Evolutionary conservation across 805 yeast species (phyloP).

Genomic region (Yamadazyma phyllophila): DNA sequence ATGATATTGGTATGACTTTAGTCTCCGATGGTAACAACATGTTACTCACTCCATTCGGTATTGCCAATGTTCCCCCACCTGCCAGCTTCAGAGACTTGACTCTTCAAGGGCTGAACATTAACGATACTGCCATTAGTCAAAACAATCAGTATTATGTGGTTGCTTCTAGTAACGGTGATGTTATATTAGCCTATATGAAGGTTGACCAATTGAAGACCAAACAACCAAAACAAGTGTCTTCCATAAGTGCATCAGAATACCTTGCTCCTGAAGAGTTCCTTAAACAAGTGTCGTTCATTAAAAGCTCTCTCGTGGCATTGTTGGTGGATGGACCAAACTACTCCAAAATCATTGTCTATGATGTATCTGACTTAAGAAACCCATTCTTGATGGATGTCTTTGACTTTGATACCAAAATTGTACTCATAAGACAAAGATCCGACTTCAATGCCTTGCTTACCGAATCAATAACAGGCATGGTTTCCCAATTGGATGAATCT

Average conservation of each 20-base stretch:
- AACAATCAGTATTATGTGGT: conserved; percentile 60
- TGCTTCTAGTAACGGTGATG: conserved; percentile 43
- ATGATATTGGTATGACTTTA: conserved; percentile 73
- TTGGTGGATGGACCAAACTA: conserved; percentile 51
- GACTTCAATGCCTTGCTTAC: conserved; percentile 52
- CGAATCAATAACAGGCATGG: conserved; percentile 63
- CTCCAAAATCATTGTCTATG: conserved; percentile 52
- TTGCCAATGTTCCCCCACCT: conserved; percentile 96
- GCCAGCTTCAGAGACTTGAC: conserved; percentile 68
- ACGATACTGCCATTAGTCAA: conserved; percentile 62
- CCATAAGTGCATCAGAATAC: conserved; percentile 32
- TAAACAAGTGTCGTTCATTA: conserved; percentile 64
- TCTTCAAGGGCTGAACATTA: conserved; percentile 44
- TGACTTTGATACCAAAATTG: conserved; percentile 49
- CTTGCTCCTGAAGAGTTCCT: conserved; percentile 42
- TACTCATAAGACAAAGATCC: conserved; percentile 53
- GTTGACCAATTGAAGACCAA: conserved; percentile 46
- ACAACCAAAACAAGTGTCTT: conserved; percentile 42
- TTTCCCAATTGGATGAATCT: conserved; percentile 40
- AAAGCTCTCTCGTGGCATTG: conserved; percentile 53
- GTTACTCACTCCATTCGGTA: conserved; percentile 74
- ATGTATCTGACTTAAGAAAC: conserved; percentile 39
- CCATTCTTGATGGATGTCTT: conserved; percentile 43
- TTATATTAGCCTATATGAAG: conserved; percentile 41
- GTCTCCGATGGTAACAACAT: conserved; percentile 77